Evolutionary conservation across 2,329 filamentous ascomycete species (phyloP).

Genomic region (Clonostachys rhizophaga): DNA sequence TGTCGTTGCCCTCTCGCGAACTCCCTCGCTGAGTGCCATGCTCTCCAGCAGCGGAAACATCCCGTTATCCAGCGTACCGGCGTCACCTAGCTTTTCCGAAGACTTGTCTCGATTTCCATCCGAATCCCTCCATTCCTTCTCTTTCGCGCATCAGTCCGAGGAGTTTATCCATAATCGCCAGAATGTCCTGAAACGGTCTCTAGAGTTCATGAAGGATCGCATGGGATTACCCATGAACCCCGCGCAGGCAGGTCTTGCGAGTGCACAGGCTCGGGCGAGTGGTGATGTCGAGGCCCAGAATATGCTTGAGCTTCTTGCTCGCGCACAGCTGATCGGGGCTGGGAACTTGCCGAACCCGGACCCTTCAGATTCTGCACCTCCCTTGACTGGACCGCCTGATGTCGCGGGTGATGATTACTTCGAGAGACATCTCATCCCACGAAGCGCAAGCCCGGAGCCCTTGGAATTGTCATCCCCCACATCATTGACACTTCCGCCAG

Average conservation of each 20-base stretch:
- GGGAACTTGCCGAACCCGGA: slow-evolving; percentile 53
- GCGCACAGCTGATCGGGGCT: slow-evolving; percentile 72
- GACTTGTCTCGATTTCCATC: slow-evolving; percentile 90
- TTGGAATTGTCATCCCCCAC: neutral
- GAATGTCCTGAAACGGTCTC: slow-evolving; percentile 85
- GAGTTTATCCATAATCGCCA: slow-evolving; percentile 89
- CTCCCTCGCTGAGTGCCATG: slow-evolving; percentile 67
- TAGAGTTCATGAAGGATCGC: slow-evolving; percentile 95
- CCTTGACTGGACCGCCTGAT: slow-evolving; percentile 76
- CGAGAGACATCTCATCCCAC: slow-evolving; percentile 70
- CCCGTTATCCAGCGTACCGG: slow-evolving; percentile 55
- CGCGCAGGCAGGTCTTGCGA: slow-evolving; percentile 70
- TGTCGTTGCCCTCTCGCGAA: slow-evolving; percentile 53
- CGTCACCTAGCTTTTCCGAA: slow-evolving; percentile 76
- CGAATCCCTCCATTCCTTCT: slow-evolving; percentile 96
- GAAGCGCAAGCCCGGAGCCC: slow-evolving; percentile 43
- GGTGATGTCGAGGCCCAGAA: slow-evolving; percentile 85
- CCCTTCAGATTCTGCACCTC: slow-evolving; percentile 37
- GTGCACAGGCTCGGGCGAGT: slow-evolving; percentile 74
- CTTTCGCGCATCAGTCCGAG: slow-evolving; percentile 92
- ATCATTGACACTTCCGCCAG: neutral
- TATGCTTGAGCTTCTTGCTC: slow-evolving; percentile 83
- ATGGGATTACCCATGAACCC: slow-evolving; percentile 69
- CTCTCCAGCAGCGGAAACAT: slow-evolving; percentile 51
- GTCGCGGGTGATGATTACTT: slow-evolving; percentile 71